Conservation (phyloP, 345 rosid species). For the Salix exigua region DNA sequence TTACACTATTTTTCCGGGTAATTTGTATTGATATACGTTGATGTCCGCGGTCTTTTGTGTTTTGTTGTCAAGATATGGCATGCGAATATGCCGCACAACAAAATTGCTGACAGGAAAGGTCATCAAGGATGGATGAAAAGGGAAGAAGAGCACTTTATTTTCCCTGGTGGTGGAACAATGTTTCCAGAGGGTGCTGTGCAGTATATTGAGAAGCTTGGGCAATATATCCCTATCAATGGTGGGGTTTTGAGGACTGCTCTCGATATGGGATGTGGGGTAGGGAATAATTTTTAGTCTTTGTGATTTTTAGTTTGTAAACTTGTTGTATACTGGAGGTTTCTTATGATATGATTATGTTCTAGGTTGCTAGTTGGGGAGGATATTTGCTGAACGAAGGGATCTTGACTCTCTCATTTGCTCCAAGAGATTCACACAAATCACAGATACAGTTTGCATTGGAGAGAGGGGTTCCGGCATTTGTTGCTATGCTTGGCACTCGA, state of each 20-base stretch:
- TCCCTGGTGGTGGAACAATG: slow-evolving; percentile 99
- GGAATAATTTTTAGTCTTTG: slow-evolving; percentile 7
- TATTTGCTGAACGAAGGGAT: slow-evolving; percentile 68
- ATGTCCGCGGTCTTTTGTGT: neutral
- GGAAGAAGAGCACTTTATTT: slow-evolving; percentile 71
- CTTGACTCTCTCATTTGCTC: slow-evolving; percentile 80
- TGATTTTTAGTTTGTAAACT: neutral
- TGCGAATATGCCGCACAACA: slow-evolving; percentile 92
- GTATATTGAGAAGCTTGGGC: slow-evolving; percentile 79
- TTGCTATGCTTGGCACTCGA: slow-evolving; percentile 98
- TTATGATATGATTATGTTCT: slow-evolving; percentile 7
- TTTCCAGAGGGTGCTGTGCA: slow-evolving; percentile 88
- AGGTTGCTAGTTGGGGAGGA: slow-evolving; percentile 99
- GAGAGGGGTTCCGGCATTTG: slow-evolving; percentile 96
- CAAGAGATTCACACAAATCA: slow-evolving; percentile 94
- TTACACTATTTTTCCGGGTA: too few relatives aligned
- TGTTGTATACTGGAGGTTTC: slow-evolving; percentile 2
- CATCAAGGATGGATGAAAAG: slow-evolving; percentile 99
- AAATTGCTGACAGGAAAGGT: slow-evolving; percentile 95
- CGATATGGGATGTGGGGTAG: slow-evolving; percentile 99
- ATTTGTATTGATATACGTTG: neutral
- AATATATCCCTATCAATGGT: slow-evolving; percentile 64
- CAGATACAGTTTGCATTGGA: slow-evolving; percentile 96
- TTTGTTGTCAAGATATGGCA: slow-evolving; percentile 77
- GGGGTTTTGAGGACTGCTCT: slow-evolving; percentile 91